Evolutionary conservation across 306 rosid species (phyloP), one percentile per base, ranked within the genome.

Genomic region (Trifolium dubium): DNA sequence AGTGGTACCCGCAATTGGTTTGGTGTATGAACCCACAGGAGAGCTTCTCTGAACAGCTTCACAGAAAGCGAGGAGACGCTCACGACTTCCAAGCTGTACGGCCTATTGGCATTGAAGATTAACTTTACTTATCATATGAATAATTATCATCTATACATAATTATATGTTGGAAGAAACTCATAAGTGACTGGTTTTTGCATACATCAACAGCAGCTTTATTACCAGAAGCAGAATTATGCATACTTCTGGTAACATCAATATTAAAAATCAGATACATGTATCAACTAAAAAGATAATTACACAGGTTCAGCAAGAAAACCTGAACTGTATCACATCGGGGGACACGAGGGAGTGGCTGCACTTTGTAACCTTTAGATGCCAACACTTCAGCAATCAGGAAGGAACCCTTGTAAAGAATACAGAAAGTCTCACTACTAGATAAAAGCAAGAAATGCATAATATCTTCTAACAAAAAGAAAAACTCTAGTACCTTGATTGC

Each of bases 41-140:
- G 98, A 93, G 79, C 86, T 91, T 85, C 94, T 86, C 78, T 93
- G 98, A 67, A 93, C 97, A 75, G 97, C 94, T 87, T 86, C 97
- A 18, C 97, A 93, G 82, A 91, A 93, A 49, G 94, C 88, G 50
- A 93, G 94, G 74, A 93, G 94, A 64, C 82, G 86, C 78, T 93
- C 89, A 11, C 87, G 87, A 59, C 82, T 93, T 82, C 92, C 90
- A 13, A 93, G 96, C 76, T 88, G 88, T 34, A 93, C 88, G 0
- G 97, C 94, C 98, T 93, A 89, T 83, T 60, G 56, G 64, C 49
- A 80, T 72, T 41, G 64, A 47, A 56, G 60, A 69, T 37, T 40
- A 47, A 37, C 23, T 77, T 28, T 60, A 54, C 3, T 6, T 70
- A 35, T 53, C 15, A 31, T 51, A 29, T 4, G 13, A 74, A 51